A percentile compares a stretch with the other conserved stretches of the same genome.
phyloP scores from a whole-genome alignment of 495 filamentous ascomycete species.

The Penicillium silybi region DNA sequence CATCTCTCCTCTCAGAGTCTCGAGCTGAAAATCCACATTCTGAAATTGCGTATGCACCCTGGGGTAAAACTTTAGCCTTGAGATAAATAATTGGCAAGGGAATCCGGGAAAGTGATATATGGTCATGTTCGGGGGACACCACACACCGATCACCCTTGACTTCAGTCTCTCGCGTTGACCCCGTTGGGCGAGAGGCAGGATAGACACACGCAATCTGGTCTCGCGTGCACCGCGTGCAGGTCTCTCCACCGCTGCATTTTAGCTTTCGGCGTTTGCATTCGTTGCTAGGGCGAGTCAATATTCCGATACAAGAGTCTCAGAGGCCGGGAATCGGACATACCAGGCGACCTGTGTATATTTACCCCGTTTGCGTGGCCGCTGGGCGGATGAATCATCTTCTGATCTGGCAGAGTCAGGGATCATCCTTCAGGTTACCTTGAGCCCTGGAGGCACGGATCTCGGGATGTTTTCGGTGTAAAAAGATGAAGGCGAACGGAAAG shows the following conservation, averaged over 20 bases:
- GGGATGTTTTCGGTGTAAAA: not conserved
- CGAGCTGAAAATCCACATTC: not conserved
- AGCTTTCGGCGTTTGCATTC: slow-evolving; percentile 90
- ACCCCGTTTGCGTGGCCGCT: slow-evolving; percentile 13
- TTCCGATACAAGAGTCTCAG: not conserved
- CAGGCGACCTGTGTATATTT: slow-evolving; percentile 40
- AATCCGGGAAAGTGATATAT: not conserved
- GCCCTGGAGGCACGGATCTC: not conserved
- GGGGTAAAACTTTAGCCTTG: not conserved
- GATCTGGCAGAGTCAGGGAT: not conserved
- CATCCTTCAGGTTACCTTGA: not conserved
- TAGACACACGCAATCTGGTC: slow-evolving; percentile 66
- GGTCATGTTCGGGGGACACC: not conserved
- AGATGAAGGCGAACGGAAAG: not conserved
- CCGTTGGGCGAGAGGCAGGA: slow-evolving; percentile 14
- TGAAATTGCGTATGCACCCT: slow-evolving; percentile 5
- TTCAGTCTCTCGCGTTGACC: slow-evolving; percentile 6
- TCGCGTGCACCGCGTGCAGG: slow-evolving; percentile 72
- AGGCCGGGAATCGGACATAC: slow-evolving; percentile 13
- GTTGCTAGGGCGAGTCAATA: slow-evolving; percentile 42
- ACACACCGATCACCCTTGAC: slow-evolving; percentile 23
- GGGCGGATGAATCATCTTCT: not conserved
- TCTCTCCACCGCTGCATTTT: slow-evolving; percentile 79
- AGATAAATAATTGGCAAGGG: not conserved
- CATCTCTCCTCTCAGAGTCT: slow-evolving; percentile 19